A percentile compares a stretch with the other conserved stretches of the same genome.
These are phyloP conservation scores for Coemansia pectinata DNA, from an alignment of 192 early-diverging fungal genomes.

Conservation along the genomic window DNA sequence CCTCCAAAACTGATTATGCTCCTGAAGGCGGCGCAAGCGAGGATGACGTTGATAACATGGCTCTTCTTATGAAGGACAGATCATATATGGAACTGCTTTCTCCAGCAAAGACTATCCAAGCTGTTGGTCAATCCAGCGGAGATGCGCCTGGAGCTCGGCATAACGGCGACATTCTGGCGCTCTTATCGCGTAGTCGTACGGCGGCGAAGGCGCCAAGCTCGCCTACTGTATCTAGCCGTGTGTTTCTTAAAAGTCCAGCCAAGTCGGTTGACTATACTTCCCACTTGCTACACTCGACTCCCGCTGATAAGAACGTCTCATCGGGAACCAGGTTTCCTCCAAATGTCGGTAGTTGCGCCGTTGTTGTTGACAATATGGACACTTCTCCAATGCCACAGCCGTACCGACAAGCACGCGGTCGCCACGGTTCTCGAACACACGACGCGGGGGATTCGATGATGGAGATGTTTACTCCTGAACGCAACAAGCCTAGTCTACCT, in stretches of 20 bases:
- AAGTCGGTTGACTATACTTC: not conserved
- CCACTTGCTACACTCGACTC: not conserved
- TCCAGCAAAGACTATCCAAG: conserved; percentile 23
- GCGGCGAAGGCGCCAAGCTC: not conserved
- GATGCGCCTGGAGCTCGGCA: not conserved
- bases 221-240: not conserved
- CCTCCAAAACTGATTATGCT: not conserved
- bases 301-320: not conserved
- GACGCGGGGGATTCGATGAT: conserved; percentile 54
- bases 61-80: conserved; percentile 36
- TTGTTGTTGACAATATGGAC: conserved; percentile 1
- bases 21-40: not conserved
- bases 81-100: conserved; percentile 53
- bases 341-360: not conserved
- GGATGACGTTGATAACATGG: conserved; percentile 26
- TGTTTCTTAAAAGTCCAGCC: not conserved
- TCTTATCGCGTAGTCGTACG: conserved; percentile 10
- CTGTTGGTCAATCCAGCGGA: not conserved
- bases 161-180: conserved; percentile 19
- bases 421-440: conserved; percentile 2
- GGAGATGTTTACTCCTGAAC: conserved; percentile 55
- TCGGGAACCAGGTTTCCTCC: not conserved
- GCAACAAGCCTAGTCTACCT: conserved; percentile 7
- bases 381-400: conserved; percentile 13
- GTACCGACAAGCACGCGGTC: not conserved